Base-by-base conservation (phyloP, 257 asterid species). In the Echium plantagineum region DNA sequence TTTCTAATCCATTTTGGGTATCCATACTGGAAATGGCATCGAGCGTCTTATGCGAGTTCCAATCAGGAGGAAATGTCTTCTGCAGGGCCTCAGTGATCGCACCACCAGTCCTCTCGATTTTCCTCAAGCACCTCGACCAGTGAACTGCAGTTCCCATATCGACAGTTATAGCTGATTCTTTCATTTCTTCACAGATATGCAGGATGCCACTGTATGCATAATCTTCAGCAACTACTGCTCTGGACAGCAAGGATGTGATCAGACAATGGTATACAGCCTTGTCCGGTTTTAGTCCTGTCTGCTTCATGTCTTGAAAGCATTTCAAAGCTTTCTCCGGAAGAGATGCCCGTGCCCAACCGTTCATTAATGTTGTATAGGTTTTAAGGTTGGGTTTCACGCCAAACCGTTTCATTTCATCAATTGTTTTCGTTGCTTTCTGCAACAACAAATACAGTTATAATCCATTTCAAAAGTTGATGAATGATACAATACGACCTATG, bases 141-240 rank as follows among this genome's bases (percentile, higher is more conserved):
- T 86, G 96, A 67, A 93, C 97, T 0, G 99, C 99, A 5, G 99
- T 93, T 35, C 96, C 97, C 97, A 93, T 89, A 58, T 93, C 97
- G 10, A 93, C 87, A 3, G 75, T 77, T 57, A 89, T 38, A 28
- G 76, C 91, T 8, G 68, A 64, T 8, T 73, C 81, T 20, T 75
- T 80, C 96, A 93, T 89, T 80, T 93, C 99, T 7, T 74, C 83
- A 69, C 94, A 83, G 53, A 93, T 42, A 18, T 9, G 47, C 46
- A 80, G 72, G 72, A 93, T 83, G 46, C 94, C 95, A 0, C 67
- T 35, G 77, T 77, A 61, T 18, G 86, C 71, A 79, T 89, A 86
- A 57, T 75, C 94, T 74, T 89, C 95, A 1, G 99, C 90, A 61
- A 93, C 63, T 15, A 86, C 77, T 5, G 99, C 99, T 74, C 99